These are phyloP conservation scores for Monosporascus sp. DNA, from an alignment of 2,329 filamentous ascomycete species.

Conservation along the genomic window DNA sequence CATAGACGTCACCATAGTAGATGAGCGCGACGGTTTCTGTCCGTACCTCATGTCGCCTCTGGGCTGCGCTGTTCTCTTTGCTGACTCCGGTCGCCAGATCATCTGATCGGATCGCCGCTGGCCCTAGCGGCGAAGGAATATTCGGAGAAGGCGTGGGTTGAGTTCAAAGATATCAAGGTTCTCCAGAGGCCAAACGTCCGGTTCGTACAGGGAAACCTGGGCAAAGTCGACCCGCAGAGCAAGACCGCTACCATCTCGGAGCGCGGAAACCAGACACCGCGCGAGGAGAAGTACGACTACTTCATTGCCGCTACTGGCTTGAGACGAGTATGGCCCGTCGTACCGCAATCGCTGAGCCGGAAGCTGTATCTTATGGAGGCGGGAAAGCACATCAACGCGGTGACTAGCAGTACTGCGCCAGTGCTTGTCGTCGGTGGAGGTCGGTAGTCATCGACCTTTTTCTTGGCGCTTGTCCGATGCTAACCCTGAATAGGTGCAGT, in stretches of 20 bases:
- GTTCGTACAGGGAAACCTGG: conserved; percentile 62
- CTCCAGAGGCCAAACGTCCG: conserved; percentile 58
- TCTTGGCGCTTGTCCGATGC: neutral
- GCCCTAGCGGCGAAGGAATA: conserved; percentile 61
- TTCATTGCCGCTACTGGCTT: conserved; percentile 69
- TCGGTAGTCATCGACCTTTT: conserved; percentile 15
- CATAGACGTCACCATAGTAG: conserved; percentile 67
- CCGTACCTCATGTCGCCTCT: conserved; percentile 25
- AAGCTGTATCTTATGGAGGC: conserved; percentile 61
- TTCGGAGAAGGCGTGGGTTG: conserved; percentile 64
- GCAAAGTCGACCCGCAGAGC: conserved; percentile 50
- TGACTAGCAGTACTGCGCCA: conserved; percentile 47
- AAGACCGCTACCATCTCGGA: conserved; percentile 56
- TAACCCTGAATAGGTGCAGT: conserved; percentile 54
- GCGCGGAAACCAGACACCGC: conserved; percentile 36
- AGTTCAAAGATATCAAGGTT: conserved; percentile 61
- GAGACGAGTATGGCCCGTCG: conserved; percentile 64
- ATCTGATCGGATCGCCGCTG: conserved; percentile 70
- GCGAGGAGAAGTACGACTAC: conserved; percentile 61
- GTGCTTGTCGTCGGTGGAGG: conserved; percentile 72
- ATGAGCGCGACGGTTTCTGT: conserved; percentile 83
- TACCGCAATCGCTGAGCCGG: conserved; percentile 59
- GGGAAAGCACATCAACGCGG: conserved; percentile 51
- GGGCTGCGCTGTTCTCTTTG: neutral
- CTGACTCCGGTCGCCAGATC: conserved; percentile 43